Base-by-base conservation (phyloP, 805 yeast genomes). In the Ogataea neopini region DNA sequence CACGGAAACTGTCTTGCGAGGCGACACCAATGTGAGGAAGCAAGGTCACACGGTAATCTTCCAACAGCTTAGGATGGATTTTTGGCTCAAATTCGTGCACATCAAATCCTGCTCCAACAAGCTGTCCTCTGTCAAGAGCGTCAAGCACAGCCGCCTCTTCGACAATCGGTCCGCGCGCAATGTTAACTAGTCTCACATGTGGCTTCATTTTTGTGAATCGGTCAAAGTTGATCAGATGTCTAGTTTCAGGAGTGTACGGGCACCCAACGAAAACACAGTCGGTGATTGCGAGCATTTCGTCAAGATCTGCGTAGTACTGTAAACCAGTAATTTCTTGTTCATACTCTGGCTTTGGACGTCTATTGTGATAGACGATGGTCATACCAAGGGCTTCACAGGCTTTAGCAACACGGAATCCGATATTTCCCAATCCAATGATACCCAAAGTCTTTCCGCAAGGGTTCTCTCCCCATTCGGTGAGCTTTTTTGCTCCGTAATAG, bases 361-460 rank as follows among this genome's bases (percentile, higher is more conserved):
- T 59, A 53, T 73, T 75, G 48, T 71, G 72, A 46, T 75, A 75
- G 2, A 66, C 60, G 8, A 73, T 67, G 4, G 70, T 68, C 71
- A 73, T 72, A 1, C 79, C 79, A 42, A 76, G 51, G 7, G 74
- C 67, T 13, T 66, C 58, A 51, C 76, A 71, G 25, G 73, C 67
- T 37, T 62, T 62, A 2, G 77, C 78, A 3, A 73, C 72, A 13
- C 69, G 59, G 36, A 63, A 52, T 3, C 80, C 80, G 52, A 76
- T 76, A 47, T 73, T 73, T 14, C 81, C 81, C 4, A 76, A 53
- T 0, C 80, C 80, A 26, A 76, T 56, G 15, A 76, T 68, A 4
- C 81, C 80, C 39, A 76, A 55, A 0, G 75, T 70, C 34, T 68
- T 68, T 0, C 72, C 76, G 36, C 64, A 55, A 8, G 75, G 76